These are phyloP conservation scores for Fusarium piperis DNA, from an alignment of 2,329 filamentous ascomycete species.

Conservation along the genomic window DNA sequence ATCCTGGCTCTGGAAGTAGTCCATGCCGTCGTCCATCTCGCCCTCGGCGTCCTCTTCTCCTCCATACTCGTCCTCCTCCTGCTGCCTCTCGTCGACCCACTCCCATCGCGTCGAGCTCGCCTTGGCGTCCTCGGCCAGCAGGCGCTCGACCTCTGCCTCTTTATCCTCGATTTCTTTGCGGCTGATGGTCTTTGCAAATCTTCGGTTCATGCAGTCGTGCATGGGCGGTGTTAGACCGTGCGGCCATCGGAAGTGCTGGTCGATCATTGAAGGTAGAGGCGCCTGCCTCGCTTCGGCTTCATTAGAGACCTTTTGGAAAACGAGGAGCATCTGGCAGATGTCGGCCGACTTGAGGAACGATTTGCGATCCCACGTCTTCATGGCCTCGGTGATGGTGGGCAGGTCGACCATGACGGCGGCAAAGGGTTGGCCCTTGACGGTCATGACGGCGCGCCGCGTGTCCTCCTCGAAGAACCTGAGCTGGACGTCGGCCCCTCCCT, in stretches of 20 bases:
- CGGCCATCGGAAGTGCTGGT: slow-evolving; percentile 77
- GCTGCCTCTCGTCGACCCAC: slow-evolving; percentile 65
- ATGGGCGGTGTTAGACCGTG: slow-evolving; percentile 90
- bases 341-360: slow-evolving; percentile 90
- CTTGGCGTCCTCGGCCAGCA: slow-evolving; percentile 75
- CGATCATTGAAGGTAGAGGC: slow-evolving; percentile 77
- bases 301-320: slow-evolving; percentile 73
- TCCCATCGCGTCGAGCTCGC: slow-evolving; percentile 71
- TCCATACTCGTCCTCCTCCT: slow-evolving; percentile 54
- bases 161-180: slow-evolving; percentile 87
- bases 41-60: slow-evolving; percentile 63
- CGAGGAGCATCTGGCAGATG: slow-evolving; percentile 87
- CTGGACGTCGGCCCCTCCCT: slow-evolving; percentile 79
- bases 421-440: slow-evolving; percentile 75
- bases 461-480: slow-evolving; percentile 83
- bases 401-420: slow-evolving; percentile 84
- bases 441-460: slow-evolving; percentile 77
- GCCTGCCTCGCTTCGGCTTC: slow-evolving; percentile 73
- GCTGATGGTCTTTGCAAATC: slow-evolving; percentile 84
- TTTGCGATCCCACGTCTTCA: slow-evolving; percentile 94
- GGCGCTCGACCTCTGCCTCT: slow-evolving; percentile 78
- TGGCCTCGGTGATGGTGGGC: slow-evolving; percentile 86
- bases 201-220: slow-evolving; percentile 82
- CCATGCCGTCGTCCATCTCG: slow-evolving; percentile 56
- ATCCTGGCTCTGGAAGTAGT: slow-evolving; percentile 49